phyloP scores from a whole-genome alignment of 1,139 yeast species.

The Magnusiomyces tetraspermus region DNA sequence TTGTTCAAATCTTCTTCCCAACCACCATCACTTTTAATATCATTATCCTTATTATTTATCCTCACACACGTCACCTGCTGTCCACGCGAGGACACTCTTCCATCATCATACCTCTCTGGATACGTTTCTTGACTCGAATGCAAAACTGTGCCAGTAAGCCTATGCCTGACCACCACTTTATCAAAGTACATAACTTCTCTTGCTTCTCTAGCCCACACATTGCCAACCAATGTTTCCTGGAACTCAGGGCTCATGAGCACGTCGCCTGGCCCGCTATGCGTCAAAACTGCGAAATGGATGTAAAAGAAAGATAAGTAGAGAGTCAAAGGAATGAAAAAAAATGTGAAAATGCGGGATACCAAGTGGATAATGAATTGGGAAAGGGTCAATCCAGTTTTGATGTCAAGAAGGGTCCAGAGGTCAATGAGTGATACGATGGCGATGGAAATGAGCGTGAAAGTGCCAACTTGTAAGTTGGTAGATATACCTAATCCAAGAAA shows the following conservation, averaged over 20 bases:
- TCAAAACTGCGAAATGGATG: slow-evolving; percentile 73
- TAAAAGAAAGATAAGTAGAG: slow-evolving; percentile 89
- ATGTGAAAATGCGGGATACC: slow-evolving; percentile 59
- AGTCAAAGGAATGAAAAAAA: slow-evolving; percentile 73
- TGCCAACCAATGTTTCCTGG: slow-evolving; percentile 84
- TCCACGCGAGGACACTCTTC: slow-evolving; percentile 88
- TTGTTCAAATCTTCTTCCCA: slow-evolving; percentile 51
- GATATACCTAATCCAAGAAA: slow-evolving; percentile 80
- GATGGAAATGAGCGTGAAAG: slow-evolving; percentile 75
- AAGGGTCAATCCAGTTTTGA: slow-evolving; percentile 57
- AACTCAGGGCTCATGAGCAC: slow-evolving; percentile 84
- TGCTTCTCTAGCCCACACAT: slow-evolving; percentile 56
- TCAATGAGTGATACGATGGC: slow-evolving; percentile 81
- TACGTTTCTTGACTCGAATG: slow-evolving; percentile 71
- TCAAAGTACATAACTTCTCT: slow-evolving; percentile 69
- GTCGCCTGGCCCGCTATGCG: slow-evolving; percentile 92
- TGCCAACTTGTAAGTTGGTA: slow-evolving; percentile 91
- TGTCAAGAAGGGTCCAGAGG: slow-evolving; percentile 76
- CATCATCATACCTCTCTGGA: slow-evolving; percentile 92
- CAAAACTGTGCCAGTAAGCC: slow-evolving; percentile 61
- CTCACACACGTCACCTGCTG: slow-evolving; percentile 95
- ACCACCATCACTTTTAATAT: too few species aligned
- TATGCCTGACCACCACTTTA: slow-evolving; percentile 63
- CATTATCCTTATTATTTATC: too few species aligned
- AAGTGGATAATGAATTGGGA: slow-evolving; percentile 58